Percentiles rank a stretch among this genome's conserved stretches.
phyloP scores from a whole-genome alignment of 306 rosid genomes.

The Vigna trinervia region DNA sequence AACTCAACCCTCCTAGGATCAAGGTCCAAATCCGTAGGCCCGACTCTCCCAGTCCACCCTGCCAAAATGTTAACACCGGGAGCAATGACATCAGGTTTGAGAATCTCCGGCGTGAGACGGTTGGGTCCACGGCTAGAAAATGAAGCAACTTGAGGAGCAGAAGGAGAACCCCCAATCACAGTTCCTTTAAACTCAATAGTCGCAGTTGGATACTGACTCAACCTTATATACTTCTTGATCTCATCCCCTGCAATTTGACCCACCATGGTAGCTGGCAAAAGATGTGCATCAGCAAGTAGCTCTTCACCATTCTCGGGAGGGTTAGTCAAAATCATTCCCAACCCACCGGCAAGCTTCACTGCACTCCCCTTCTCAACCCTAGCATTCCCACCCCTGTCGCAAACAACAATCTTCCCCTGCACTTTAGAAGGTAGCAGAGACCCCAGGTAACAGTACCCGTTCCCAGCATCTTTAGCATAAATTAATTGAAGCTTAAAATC shows the following conservation, averaged over 20 bases:
- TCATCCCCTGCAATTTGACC: constrained; percentile 72
- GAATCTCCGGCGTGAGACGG: constrained; percentile 69
- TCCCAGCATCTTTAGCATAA: constrained; percentile 66
- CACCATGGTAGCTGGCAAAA: constrained; percentile 81
- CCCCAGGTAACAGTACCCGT: constrained; percentile 59
- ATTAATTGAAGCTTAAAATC: constrained; percentile 66
- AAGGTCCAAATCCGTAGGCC: constrained; percentile 77
- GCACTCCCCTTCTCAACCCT: constrained; percentile 82
- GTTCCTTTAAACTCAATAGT: constrained; percentile 74
- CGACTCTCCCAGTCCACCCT: constrained; percentile 78
- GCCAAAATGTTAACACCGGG: constrained; percentile 95
- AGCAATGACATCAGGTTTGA: constrained; percentile 91
- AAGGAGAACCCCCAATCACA: constrained; percentile 69
- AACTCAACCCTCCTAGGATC: constrained; percentile 90
- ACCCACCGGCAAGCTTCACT: constrained; percentile 78
- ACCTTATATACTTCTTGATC: constrained; percentile 60
- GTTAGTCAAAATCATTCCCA: constrained; percentile 75
- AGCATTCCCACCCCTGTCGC: constrained; percentile 89
- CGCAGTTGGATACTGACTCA: constrained; percentile 57
- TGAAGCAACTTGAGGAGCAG: constrained; percentile 83
- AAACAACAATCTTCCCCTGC: constrained; percentile 79
- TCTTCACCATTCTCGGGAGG: constrained; percentile 70
- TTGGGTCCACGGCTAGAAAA: constrained; percentile 95
- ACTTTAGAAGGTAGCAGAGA: constrained; percentile 59
- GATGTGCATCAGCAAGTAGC: constrained; percentile 87